Evolutionary conservation across 1,284 basidiomycete genomes (phyloP), one percentile per base, ranked within the genome.

Genomic region (Mrakiaceae sp.): DNA sequence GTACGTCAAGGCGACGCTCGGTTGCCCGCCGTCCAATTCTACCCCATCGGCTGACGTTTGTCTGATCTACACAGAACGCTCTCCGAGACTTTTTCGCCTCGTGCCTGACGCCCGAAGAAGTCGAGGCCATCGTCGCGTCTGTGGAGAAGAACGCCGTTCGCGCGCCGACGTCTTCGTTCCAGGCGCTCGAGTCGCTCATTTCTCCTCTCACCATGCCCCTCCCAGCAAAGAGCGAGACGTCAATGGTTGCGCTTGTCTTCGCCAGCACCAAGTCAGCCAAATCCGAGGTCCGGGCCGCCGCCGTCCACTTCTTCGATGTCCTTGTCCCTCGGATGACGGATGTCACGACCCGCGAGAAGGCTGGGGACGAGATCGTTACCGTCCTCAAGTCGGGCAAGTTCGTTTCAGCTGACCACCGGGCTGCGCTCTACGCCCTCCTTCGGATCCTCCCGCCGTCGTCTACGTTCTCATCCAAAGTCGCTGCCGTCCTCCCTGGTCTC

Each of bases 311-410:
- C 5, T 87, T 91, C 78, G 76, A 44, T 68, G 72, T 48, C 3
- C 60, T 66, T 14, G 5, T 58, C 43, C 47, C 44, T 0, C 55
- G 39, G 49, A 48, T 54, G 27, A 14, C 40, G 55, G 55, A 57
- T 10, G 12, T 47, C 55, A 43, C 43, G 27, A 49, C 55, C 8
- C 54, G 43, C 58, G 57, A 56, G 16, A 57, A 69, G 67, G 69
- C 74, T 14, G 69, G 75, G 4, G 72, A 79, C 9, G 89, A 93
- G 68, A 75, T 93, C 2, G 78, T 92, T 11, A 77, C 78, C 12
- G 80, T 90, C 0, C 87, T 90, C 4, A 86, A 87, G 71, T 76
- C 84, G 0, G 87, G 90, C 46, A 97, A 95, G 78, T 89, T 90
- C 0, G 78, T 85, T 0, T 89, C 89, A 2, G 82, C 88, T 3